Evolutionary conservation across 257 asterid genomes (phyloP).

Genomic region (Primulina tabacum): DNA sequence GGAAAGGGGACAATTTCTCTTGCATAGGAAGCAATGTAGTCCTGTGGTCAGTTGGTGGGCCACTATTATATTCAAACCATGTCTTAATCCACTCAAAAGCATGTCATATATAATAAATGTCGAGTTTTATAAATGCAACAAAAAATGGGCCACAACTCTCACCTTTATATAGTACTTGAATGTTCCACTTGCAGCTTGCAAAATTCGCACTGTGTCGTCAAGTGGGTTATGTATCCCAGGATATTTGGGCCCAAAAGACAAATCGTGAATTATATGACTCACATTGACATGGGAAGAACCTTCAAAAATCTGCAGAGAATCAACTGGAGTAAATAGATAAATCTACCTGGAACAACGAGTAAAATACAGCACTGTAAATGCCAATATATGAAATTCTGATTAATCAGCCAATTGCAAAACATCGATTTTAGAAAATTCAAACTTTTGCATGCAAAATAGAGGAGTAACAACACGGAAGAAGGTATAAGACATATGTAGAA

Average conservation of each 20-base stretch:
- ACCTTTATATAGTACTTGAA: slow-evolving; percentile 99
- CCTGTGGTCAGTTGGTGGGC: slow-evolving; percentile 2
- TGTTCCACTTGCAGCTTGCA: slow-evolving; percentile 89
- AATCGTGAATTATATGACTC: slow-evolving; percentile 89
- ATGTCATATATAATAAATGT: neutral
- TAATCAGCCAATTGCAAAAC: neutral
- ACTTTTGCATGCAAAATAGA: neutral
- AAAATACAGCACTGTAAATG: slow-evolving; percentile 6
- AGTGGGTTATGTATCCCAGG: slow-evolving; percentile 98
- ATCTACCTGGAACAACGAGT: slow-evolving; percentile 10
- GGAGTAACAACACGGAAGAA: neutral
- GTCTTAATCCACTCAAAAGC: slow-evolving; percentile 19
- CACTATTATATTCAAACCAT: slow-evolving; percentile 1
- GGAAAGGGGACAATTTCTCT: slow-evolving; percentile 17
- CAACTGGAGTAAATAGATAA: slow-evolving; percentile 13
- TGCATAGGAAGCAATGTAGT: neutral
- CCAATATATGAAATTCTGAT: slow-evolving; percentile 4
- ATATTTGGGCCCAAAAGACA: slow-evolving; percentile 95
- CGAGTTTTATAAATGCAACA: slow-evolving; percentile 4
- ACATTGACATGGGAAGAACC: slow-evolving; percentile 87
- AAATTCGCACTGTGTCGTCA: slow-evolving; percentile 76
- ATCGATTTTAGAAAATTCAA: no score
- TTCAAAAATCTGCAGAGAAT: slow-evolving; percentile 72
- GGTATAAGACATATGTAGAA: neutral
- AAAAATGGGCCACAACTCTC: slow-evolving; percentile 18